Evolutionary conservation across 202 grass and related monocot genomes (phyloP).

Genomic region (Saccharum hybrid): DNA sequence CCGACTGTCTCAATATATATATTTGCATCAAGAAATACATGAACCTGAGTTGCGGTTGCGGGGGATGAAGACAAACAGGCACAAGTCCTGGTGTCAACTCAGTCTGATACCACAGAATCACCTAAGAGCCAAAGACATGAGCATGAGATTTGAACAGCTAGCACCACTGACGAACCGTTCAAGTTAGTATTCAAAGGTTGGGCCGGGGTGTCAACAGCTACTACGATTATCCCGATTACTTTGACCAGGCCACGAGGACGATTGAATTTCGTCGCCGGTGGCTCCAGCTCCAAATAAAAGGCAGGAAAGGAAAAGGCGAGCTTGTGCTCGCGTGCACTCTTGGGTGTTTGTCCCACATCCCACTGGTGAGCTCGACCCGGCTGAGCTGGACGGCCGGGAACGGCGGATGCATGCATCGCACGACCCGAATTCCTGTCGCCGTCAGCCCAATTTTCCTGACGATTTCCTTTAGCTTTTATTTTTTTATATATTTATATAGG

Average conservation of each 20-base stretch:
- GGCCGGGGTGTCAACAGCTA: conserved; percentile 41
- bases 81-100: neutral
- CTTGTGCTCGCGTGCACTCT: conserved; percentile 56
- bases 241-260: conserved; percentile 27
- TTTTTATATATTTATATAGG: neutral
- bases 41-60: neutral
- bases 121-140: neutral
- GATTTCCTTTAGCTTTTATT: neutral
- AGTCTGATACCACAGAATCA: neutral
- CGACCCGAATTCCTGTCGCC: conserved; percentile 36
- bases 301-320: no score
- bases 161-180: neutral
- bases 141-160: neutral
- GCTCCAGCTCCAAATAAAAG: neutral
- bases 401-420: neutral
- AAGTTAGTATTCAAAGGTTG: neutral
- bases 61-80: neutral
- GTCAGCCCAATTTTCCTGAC: neutral
- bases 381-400: neutral
- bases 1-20: no score
- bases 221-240: conserved; percentile 14
- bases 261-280: neutral
- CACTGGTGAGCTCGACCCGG: neutral
- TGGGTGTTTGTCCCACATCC: conserved; percentile 8
- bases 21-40: neutral